Base-by-base conservation (phyloP, 805 yeast genomes). In the Metschnikowia reukaufii region DNA sequence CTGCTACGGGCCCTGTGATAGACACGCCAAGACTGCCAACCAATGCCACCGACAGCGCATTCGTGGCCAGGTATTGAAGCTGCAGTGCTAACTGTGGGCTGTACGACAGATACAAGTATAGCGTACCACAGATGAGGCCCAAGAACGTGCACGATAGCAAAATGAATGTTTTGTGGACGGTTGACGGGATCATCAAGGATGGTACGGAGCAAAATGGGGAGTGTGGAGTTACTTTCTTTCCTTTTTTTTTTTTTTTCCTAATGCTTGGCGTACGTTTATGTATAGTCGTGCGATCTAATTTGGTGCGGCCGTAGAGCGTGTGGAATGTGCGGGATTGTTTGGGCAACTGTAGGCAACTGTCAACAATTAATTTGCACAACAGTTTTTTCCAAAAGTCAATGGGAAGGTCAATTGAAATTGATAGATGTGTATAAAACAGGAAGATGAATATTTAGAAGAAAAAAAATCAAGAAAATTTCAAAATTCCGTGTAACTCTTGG, bases 81-180 rank as follows among this genome's bases (percentile, higher is more conserved):
- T 73, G 72, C 23, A 63, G 64, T 1, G 90, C 87, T 45, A 86
- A 72, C 61, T 87, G 94, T 0, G 95, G 92, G 32, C 89, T 84
- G 62, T 81, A 87, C 0, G 88, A 87, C 7, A 88, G 82, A 65
- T 82, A 87, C 38, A 86, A 68, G 64, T 87, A 87, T 57, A 85
- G 68, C 1, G 94, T 87, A 1, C 95, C 95, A 55, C 88, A 81
- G 15, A 77, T 77, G 39, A 83, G 63, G 10, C 85, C 86, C 54
- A 70, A 44, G 60, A 55, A 58, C 17, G 67, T 62, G 49, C 64
- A 60, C 39, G 62, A 53, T 21, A 62, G 54, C 21, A 63, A 54
- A 41, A 60, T 49, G 18, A 60, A 50, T 21, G 57, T 54, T 41
- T 59, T 57, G 34, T 50, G 58, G 38, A 57, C 39, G 23, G 56